Evolutionary conservation across 768 basidiomycete genomes (phyloP), one percentile per base, ranked within the genome.

Genomic region (Kondoa subrosea): DNA sequence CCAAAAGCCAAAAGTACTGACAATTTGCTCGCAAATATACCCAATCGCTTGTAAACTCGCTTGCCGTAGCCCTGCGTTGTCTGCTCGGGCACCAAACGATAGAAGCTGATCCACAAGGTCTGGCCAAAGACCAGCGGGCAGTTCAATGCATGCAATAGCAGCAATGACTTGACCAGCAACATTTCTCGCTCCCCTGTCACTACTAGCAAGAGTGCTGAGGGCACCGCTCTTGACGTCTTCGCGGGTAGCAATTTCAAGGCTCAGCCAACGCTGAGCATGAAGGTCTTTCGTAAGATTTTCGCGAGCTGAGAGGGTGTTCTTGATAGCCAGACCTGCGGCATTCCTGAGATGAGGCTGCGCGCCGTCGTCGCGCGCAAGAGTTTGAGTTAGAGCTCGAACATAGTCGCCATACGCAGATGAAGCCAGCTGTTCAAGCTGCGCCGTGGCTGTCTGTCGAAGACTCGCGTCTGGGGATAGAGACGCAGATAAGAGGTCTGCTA

Each of bases 271-370:
- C 72, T 80, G 83, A 27, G 85, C 80, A 75, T 86, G 85, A 63
- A 88, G 87, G 32, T 82, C 79, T 76, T 91, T 88, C 62, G 84
- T 78, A 25, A 79, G 74, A 70, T 91, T 89, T 88, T 96, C 93
- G 74, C 89, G 82, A 69, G 92, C 90, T 34, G 86, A 83, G 68
- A 99, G 79, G 69, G 91, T 84, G 78, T 99, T 99, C 83, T 97
- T 99, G 78, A 99, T 81, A 25, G 93, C 92, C 64, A 99, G 82
- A 76, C 90, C 91, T 27, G 95, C 92, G n/a, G 93, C 91, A 75
- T 89, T 93, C 72, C 95, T 83, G 65, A 92, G 83, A 76, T 90
- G 85, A 25, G 67, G 64, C 34, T 85, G 74, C 16, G 82, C 80
- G 3, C 82, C 82, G 57, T 71, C 79, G 76, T 91, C 89, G 72